Conservation (phyloP, 73 alveolate species). For the Breviolum minutum region DNA sequence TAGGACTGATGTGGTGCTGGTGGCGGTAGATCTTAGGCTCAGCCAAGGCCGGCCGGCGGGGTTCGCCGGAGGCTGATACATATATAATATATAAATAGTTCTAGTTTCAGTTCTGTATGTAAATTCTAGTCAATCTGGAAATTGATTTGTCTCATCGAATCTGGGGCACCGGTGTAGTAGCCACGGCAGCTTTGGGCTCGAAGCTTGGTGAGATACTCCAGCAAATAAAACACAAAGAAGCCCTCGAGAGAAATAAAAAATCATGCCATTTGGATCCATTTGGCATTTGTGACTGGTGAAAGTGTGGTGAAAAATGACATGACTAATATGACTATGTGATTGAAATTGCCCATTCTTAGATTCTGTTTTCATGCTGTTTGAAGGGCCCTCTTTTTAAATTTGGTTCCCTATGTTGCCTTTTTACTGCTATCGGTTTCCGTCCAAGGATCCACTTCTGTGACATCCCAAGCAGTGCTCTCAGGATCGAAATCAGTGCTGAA, state of each 20-base stretch:
- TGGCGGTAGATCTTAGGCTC: no score
- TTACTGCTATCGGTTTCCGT: neutral
- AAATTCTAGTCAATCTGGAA: neutral
- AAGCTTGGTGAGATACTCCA: slow-evolving; percentile 68
- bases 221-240: slow-evolving; percentile 43
- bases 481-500: slow-evolving; percentile 49
- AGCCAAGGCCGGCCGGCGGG: no score
- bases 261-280: neutral
- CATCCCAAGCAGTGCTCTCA: slow-evolving; percentile 52
- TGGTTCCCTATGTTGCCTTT: neutral
- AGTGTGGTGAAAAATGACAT: neutral
- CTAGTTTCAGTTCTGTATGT: neutral
- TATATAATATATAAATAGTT: no score
- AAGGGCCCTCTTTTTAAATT: no score
- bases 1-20: no score
- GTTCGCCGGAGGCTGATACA: no score
- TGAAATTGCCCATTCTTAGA: no score
- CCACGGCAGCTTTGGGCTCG: slow-evolving; percentile 51
- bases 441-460: slow-evolving; percentile 56
- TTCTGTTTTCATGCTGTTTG: no score
- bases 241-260: neutral
- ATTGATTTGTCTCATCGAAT: neutral
- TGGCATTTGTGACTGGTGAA: no score
- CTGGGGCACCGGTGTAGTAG: slow-evolving; percentile 27
- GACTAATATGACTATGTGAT: no score